Evolutionary conservation across 768 basidiomycete genomes (phyloP).

Genomic region (Auricularia cornea): DNA sequence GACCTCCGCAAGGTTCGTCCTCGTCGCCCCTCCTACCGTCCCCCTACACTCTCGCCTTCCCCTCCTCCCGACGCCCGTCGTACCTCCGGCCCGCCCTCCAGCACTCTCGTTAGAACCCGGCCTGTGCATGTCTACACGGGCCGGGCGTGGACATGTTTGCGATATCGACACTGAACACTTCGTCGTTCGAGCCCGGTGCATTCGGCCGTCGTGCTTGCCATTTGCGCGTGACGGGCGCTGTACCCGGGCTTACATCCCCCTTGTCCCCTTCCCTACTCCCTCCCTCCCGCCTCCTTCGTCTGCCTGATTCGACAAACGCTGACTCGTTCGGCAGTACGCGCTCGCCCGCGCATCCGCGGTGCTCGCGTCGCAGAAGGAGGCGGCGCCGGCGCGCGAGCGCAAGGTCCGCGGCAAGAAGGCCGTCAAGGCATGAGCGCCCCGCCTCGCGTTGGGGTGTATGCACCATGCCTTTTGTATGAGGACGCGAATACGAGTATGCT

Average conservation of each 20-base stretch:
- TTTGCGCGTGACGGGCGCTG: slow-evolving; percentile 13
- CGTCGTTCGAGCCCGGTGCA: slow-evolving; percentile 55
- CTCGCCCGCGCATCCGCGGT: slow-evolving; percentile 73
- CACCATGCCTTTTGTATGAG: too few species aligned
- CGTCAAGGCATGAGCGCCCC: background rate
- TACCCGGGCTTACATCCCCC: too few species aligned
- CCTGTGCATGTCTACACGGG: slow-evolving; percentile 52
- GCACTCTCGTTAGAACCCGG: slow-evolving; percentile 91
- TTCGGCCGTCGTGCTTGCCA: slow-evolving; percentile 46
- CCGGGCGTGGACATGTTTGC: slow-evolving; percentile 93
- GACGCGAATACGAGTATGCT: too few species aligned
- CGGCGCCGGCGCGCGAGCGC: slow-evolving; percentile 53
- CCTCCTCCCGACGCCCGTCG: background rate
- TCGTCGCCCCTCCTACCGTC: too few species aligned
- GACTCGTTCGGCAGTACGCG: slow-evolving; percentile 41
- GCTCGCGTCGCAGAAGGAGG: slow-evolving; percentile 55
- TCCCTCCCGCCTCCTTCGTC: background rate
- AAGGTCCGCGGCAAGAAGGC: slow-evolving; percentile 69
- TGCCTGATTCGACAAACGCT: background rate
- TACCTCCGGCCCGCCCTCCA: background rate
- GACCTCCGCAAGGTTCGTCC: slow-evolving; percentile 68
- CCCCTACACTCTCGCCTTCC: background rate
- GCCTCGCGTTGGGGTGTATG: too few species aligned
- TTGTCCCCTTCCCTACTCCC: slow-evolving; percentile 40
- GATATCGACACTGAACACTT: slow-evolving; percentile 40